A percentile compares a stretch with the other conserved stretches of the same genome.
Evolutionary conservation across 768 basidiomycete genomes (phyloP).

Genomic region (Calocybe cyanea): DNA sequence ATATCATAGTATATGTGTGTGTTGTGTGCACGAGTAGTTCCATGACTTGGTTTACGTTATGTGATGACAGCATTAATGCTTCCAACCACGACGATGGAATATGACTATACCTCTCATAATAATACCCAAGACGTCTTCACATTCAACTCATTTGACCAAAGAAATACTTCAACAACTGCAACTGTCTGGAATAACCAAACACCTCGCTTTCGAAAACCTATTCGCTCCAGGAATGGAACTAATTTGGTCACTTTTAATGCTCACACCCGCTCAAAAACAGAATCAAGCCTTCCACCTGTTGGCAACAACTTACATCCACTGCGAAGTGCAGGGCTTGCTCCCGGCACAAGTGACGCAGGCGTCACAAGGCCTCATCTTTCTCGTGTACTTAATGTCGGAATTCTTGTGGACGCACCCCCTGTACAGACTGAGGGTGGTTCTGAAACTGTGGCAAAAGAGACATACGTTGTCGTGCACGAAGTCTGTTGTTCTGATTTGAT

Average conservation of each 20-base stretch:
- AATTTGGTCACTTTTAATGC: constrained; percentile 1
- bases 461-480: constrained; percentile 57
- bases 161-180: not conserved
- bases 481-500: constrained; percentile 31
- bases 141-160: constrained; percentile 14
- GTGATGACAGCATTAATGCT: not conserved
- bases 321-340: constrained; percentile 21
- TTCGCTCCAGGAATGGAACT: constrained; percentile 2
- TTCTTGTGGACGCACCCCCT: constrained; percentile 26
- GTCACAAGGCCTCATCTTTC: constrained; percentile 24
- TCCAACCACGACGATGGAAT: constrained; percentile 15
- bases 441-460: constrained; percentile 31
- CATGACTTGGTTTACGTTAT: no score
- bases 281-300: constrained; percentile 7
- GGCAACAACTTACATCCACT: constrained; percentile 20
- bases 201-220: no score
- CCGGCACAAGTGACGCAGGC: constrained; percentile 22
- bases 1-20: no score
- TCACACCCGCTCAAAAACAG: constrained; percentile 24
- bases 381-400: constrained; percentile 20
- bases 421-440: constrained; percentile 10
- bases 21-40: no score
- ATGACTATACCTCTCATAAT: constrained; percentile 8
- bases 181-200: not conserved
- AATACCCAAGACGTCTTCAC: constrained; percentile 8